Percentiles rank a stretch among this genome's conserved stretches.
Evolutionary conservation across 164 flowering plant genomes (phyloP).

Genomic region (Pachysandra terminalis): DNA sequence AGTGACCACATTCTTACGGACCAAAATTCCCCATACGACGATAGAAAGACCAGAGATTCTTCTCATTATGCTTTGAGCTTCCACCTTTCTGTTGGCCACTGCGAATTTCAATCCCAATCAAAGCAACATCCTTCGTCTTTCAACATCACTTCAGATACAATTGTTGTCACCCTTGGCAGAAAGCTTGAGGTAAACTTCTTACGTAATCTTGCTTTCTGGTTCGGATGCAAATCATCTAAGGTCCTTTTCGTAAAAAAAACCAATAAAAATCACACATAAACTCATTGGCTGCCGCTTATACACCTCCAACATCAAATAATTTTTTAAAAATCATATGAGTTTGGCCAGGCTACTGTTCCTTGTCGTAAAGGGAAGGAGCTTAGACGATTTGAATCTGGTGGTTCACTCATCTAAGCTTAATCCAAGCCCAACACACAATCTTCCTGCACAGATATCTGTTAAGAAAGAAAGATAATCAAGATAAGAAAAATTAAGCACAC

Average conservation of each 20-base stretch:
- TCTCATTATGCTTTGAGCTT: constrained; percentile 27
- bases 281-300: too few relatives aligned
- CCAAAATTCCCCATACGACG: neutral
- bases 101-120: constrained; percentile 20
- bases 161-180: constrained; percentile 15
- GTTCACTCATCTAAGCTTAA: too few relatives aligned
- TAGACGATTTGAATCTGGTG: too few relatives aligned
- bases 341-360: too few relatives aligned
- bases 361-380: too few relatives aligned
- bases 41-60: neutral
- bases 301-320: too few relatives aligned
- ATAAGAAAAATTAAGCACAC: too few relatives aligned
- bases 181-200: constrained; percentile 13
- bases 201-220: neutral
- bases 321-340: too few relatives aligned
- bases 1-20: constrained; percentile 7
- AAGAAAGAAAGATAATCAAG: too few relatives aligned
- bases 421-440: too few relatives aligned
- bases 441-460: too few relatives aligned
- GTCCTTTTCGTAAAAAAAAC: neutral
- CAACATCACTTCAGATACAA: constrained; percentile 26
- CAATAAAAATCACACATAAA: too few relatives aligned
- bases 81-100: constrained; percentile 24
- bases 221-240: neutral
- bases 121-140: constrained; percentile 24